Conservation (phyloP, 495 filamentous ascomycete species). For the Podospora fimiseda region DNA sequence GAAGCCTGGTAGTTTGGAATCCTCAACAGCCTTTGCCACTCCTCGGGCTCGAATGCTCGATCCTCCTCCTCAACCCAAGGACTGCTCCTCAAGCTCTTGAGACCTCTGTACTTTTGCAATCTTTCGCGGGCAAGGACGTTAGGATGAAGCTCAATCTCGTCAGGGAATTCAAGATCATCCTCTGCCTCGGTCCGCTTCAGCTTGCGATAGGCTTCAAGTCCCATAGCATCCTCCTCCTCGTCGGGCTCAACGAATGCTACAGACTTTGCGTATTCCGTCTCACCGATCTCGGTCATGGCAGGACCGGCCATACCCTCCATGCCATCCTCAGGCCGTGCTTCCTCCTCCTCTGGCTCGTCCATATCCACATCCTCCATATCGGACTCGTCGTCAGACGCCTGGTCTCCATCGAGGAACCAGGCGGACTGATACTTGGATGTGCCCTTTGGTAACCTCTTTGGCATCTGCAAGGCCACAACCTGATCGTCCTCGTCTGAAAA, state of each 20-base stretch:
- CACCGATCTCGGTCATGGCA: conserved; percentile 69
- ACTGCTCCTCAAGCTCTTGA: conserved; percentile 83
- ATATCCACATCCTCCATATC: conserved; percentile 72
- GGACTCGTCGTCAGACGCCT: conserved; percentile 75
- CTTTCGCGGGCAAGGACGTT: conserved; percentile 81
- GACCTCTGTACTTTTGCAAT: conserved; percentile 73
- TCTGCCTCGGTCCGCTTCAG: conserved; percentile 70
- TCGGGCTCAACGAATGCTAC: conserved; percentile 86
- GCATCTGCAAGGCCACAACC: conserved; percentile 31
- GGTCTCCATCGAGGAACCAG: conserved; percentile 84
- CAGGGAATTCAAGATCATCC: conserved; percentile 91
- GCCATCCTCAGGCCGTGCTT: conserved; percentile 60
- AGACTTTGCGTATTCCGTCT: conserved; percentile 81
- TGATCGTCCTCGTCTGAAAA: conserved; percentile 82
- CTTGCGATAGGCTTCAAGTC: conserved; percentile 71
- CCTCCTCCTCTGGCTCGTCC: conserved; percentile 57
- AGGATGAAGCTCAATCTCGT: conserved; percentile 92
- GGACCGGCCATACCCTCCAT: conserved; percentile 62
- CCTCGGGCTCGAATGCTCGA: conserved; percentile 73
- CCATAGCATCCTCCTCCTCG: conserved; percentile 75
- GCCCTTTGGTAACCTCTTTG: conserved; percentile 77
- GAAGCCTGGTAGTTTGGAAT: conserved; percentile 78
- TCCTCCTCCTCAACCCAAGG: conserved; percentile 87
- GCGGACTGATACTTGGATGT: conserved; percentile 91
- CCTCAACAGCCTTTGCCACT: conserved; percentile 78